These are phyloP conservation scores for Glonium stellatum DNA, from an alignment of 495 filamentous ascomycete species.

Conservation along the genomic window DNA sequence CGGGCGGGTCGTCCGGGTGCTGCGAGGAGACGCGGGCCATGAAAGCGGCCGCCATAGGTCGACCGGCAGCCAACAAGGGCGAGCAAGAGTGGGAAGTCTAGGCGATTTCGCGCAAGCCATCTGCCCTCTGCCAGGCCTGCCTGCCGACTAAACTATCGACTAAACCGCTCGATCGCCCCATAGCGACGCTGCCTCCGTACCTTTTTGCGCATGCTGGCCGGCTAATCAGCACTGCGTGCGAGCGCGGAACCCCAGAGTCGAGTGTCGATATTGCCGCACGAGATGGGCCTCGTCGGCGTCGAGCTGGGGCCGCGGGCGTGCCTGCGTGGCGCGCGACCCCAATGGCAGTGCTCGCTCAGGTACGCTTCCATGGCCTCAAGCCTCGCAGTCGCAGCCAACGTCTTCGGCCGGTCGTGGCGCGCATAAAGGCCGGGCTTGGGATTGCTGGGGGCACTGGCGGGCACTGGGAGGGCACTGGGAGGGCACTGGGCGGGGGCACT, in stretches of 20 bases:
- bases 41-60: slow-evolving; percentile 19
- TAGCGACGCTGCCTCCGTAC: neutral
- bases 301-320: slow-evolving; percentile 19
- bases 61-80: slow-evolving; percentile 11
- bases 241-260: neutral
- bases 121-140: neutral
- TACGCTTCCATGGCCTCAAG: slow-evolving; percentile 9
- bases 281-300: slow-evolving; percentile 3
- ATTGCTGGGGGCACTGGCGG: too few relatives aligned
- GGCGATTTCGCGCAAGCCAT: slow-evolving; percentile 10
- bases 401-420: neutral
- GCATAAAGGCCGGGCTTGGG: neutral
- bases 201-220: neutral
- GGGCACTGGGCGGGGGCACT: too few relatives aligned
- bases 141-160: neutral
- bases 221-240: slow-evolving; percentile 1
- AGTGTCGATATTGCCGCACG: neutral
- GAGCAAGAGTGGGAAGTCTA: slow-evolving; percentile 20
- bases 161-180: neutral
- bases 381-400: neutral
- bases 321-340: slow-evolving; percentile 19
- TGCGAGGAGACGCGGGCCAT: slow-evolving; percentile 16
- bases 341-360: slow-evolving; percentile 12
- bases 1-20: neutral
- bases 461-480: too few relatives aligned